phyloP scores from a whole-genome alignment of 345 rosid genomes.

The Rhodomyrtus tomentosa region DNA sequence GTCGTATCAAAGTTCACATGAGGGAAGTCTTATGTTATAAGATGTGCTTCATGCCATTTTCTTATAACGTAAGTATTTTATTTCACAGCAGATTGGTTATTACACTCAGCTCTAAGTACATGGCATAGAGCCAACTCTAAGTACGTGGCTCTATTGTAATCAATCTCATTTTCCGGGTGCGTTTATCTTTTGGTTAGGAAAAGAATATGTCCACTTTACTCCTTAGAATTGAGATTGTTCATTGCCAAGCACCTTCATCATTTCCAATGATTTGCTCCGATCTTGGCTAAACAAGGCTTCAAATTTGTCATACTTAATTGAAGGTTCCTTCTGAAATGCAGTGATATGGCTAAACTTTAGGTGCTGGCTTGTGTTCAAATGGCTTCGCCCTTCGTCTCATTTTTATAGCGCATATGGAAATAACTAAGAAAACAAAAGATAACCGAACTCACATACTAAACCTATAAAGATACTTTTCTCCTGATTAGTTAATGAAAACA shows the following conservation, averaged over 20 bases:
- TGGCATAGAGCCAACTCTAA: background rate
- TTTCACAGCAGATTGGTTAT: background rate
- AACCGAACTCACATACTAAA: background rate
- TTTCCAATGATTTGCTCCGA: background rate
- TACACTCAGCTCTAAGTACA: background rate
- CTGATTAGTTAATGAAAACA: background rate
- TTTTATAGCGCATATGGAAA: background rate
- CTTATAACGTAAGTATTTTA: background rate
- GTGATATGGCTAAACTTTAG: background rate
- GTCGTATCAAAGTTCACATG: background rate
- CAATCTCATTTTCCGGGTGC: background rate
- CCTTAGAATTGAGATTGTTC: background rate
- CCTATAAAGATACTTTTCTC: background rate
- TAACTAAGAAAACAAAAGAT: too few species aligned
- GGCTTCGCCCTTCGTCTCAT: background rate
- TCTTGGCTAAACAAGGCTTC: background rate
- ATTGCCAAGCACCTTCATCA: background rate
- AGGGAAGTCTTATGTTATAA: background rate
- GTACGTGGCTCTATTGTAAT: background rate
- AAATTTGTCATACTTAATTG: background rate
- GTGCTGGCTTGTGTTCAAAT: background rate
- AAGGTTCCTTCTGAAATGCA: background rate
- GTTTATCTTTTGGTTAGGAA: background rate
- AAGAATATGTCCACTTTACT: background rate
- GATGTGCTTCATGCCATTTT: background rate